A percentile compares a stretch with the other conserved stretches of the same genome.
phyloP scores from a whole-genome alignment of 805 yeast genomes.

The Saccharomycopsis sp. region DNA sequence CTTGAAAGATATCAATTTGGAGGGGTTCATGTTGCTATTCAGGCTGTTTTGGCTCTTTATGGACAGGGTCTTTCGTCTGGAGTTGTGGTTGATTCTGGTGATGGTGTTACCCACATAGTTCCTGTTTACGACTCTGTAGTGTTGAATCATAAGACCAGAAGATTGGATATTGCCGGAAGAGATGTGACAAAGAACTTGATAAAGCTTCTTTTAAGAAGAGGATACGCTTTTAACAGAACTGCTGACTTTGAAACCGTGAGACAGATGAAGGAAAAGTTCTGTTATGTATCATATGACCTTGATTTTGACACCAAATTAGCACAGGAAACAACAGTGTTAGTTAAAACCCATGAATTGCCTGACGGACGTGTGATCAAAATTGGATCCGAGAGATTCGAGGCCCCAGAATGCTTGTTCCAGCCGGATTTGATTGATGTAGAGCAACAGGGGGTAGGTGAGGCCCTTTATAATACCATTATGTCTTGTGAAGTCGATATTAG shows the following conservation, averaged over 20 bases:
- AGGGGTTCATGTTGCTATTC: conserved; percentile 92
- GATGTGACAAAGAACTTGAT: conserved; percentile 96
- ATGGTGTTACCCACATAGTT: conserved; percentile 96
- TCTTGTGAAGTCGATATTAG: conserved; percentile 92
- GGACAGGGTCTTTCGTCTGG: conserved; percentile 97
- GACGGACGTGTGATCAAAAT: conserved; percentile 93
- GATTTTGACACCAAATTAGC: conserved; percentile 83
- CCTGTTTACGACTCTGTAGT: conserved; percentile 97
- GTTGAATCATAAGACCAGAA: conserved; percentile 84
- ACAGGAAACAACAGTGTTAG: conserved; percentile 91
- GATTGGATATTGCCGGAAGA: conserved; percentile 96
- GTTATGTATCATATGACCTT: conserved; percentile 92
- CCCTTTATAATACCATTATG: conserved; percentile 86
- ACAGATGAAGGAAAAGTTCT: conserved; percentile 91
- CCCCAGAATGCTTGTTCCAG: conserved; percentile 95
- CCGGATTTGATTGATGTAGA: conserved; percentile 93
- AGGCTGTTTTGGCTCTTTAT: conserved; percentile 95
- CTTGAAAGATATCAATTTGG: conserved; percentile 86
- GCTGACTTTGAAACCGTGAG: conserved; percentile 99
- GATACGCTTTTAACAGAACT: conserved; percentile 96
- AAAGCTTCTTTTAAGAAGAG: conserved; percentile 85
- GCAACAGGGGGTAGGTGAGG: conserved; percentile 95
- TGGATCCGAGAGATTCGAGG: conserved; percentile 94
- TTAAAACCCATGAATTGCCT: conserved; percentile 87
- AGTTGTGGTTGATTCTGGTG: conserved; percentile 98